phyloP scores from a whole-genome alignment of 1,284 basidiomycete genomes.

The Pseudozyma sp. region DNA sequence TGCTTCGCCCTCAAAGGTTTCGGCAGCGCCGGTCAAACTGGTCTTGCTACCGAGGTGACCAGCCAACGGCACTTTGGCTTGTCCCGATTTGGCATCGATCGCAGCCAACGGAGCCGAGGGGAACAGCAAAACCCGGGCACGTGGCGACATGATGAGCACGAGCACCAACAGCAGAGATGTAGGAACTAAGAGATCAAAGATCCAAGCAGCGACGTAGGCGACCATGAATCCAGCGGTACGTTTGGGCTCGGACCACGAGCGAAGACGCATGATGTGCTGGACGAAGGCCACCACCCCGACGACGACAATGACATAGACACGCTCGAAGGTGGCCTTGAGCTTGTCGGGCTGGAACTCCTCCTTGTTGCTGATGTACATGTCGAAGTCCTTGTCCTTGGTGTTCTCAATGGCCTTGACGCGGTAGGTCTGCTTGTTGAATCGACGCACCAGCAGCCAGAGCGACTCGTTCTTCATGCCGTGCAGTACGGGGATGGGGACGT shows the following conservation, averaged over 20 bases:
- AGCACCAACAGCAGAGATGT: constrained; percentile 68
- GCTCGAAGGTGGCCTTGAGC: constrained; percentile 72
- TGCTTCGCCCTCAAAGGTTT: constrained; percentile 71
- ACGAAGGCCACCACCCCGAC: constrained; percentile 71
- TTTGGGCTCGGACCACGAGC: constrained; percentile 73
- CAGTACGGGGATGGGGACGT: constrained; percentile 56
- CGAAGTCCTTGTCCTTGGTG: constrained; percentile 65
- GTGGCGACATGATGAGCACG: constrained; percentile 71
- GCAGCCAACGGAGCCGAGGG: constrained; percentile 72
- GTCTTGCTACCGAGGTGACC: constrained; percentile 60
- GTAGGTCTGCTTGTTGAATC: constrained; percentile 72
- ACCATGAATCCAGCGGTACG: constrained; percentile 70
- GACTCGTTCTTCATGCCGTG: constrained; percentile 70
- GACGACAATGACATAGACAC: constrained; percentile 72
- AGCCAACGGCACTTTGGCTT: constrained; percentile 61
- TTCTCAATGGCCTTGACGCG: constrained; percentile 68
- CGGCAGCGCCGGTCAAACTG: constrained; percentile 60
- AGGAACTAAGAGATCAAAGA: constrained; percentile 40
- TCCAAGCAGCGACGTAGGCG: constrained; percentile 46
- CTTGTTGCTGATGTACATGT: constrained; percentile 71
- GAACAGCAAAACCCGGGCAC: constrained; percentile 71
- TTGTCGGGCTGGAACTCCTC: constrained; percentile 73
- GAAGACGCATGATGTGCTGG: constrained; percentile 72
- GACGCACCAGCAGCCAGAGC: constrained; percentile 70
- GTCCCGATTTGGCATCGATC: constrained; percentile 65